phyloP scores from a whole-genome alignment of 768 basidiomycete species.

The Hemileccinum impolitum region DNA sequence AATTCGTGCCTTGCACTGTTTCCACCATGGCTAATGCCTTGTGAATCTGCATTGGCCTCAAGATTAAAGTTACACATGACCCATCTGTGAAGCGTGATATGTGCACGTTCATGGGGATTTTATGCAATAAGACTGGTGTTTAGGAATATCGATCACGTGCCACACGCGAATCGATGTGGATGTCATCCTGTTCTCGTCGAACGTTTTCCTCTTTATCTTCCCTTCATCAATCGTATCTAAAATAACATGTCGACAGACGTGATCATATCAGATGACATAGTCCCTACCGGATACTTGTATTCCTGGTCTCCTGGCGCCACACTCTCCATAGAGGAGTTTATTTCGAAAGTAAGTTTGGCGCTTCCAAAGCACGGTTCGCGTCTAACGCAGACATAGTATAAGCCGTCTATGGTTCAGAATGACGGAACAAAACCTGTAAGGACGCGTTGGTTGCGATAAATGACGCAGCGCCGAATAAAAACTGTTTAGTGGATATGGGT shows the following conservation, averaged over 20 bases:
- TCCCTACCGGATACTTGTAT: slow-evolving; percentile 46
- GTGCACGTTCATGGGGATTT: no score
- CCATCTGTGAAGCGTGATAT: no score
- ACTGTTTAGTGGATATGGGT: slow-evolving; percentile 67
- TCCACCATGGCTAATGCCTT: no score
- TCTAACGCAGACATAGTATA: slow-evolving; percentile 44
- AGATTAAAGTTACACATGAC: no score
- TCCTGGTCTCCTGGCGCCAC: slow-evolving; percentile 46
- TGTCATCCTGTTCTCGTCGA: no score
- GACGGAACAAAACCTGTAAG: slow-evolving; percentile 73
- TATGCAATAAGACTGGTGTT: no score
- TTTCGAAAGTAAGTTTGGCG: slow-evolving; percentile 43
- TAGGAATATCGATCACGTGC: neutral
- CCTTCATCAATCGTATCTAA: neutral
- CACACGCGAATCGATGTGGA: no score
- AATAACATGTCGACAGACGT: slow-evolving; percentile 10
- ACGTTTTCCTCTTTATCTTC: neutral
- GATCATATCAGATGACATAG: slow-evolving; percentile 35
- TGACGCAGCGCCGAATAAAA: neutral
- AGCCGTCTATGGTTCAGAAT: slow-evolving; percentile 75
- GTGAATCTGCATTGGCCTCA: no score
- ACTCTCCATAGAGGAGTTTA: slow-evolving; percentile 47
- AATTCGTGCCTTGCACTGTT: no score
- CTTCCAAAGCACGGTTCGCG: neutral
- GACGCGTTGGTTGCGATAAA: neutral